Evolutionary conservation across 2,329 filamentous ascomycete genomes (phyloP), one percentile per base, ranked within the genome.

Genomic region (Chaetomium sp.): DNA sequence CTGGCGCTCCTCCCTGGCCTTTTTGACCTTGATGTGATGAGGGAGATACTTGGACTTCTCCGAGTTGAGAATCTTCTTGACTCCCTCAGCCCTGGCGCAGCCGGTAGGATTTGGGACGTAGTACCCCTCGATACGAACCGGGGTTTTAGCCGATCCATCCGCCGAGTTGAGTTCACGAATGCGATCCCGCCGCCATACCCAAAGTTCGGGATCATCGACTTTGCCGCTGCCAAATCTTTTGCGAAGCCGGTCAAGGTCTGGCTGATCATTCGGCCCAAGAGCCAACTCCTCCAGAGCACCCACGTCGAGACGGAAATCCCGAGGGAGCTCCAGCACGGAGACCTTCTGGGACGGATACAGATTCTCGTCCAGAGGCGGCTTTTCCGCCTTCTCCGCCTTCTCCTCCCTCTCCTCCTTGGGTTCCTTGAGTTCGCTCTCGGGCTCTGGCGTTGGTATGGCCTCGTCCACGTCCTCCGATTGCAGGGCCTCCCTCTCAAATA

Each of bases 21-120:
- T 95, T 76, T 95, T 91, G 23, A 99, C 92, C 74, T 96, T 96
- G 79, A 99, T 95, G 69, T 96, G 93, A 81, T 99, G 95, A 49
- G 95, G 95, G 8, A 99, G 84, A 75, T 99, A 99, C 75, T 97
- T 97, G 31, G 93, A 97, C 81, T 99, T 99, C 76, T 99, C 95
- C 0, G 92, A 92, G 76, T 99, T 96, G 67, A 96, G 85, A 63
- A 99, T 98, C 81, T 94, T 96, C 81, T 96, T 94, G 72, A 93
- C 88, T 31, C 93, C 93, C 79, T 99, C 93, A 0, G 95, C 97
- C 63, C 95, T 87, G 63, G 95, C 95, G 71, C 88, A 91, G 38
- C 95, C 95, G 10, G 92, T 92, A 0, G 83, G 67, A 70, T 97
- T 99, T 0, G 91, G 87, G 49, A 97, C 91, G 74, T 97, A 98